Evolutionary conservation across 495 filamentous ascomycete genomes (phyloP).

Genomic region (Acidiella bohemica): DNA sequence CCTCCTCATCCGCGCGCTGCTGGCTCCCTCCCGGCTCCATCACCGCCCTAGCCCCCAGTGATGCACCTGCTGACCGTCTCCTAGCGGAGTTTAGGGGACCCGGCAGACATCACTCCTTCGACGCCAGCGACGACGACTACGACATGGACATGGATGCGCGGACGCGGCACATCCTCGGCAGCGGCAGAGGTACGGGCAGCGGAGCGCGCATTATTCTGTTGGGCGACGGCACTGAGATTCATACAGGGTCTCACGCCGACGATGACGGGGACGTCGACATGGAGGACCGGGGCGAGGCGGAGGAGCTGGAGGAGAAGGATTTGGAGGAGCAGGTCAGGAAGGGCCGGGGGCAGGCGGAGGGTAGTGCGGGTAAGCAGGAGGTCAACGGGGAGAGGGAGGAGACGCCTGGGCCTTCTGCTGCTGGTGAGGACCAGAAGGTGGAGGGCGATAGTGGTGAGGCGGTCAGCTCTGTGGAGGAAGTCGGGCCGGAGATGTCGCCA

Average conservation of each 20-base stretch:
- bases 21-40: no score
- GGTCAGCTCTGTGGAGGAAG: not conserved
- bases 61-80: constrained; percentile 11
- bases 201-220: constrained; percentile 81
- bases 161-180: constrained; percentile 41
- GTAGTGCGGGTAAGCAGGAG: constrained; percentile 12
- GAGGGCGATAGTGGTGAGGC: not conserved
- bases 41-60: no score
- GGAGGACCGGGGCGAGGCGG: constrained; percentile 64
- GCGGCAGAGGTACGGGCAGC: constrained; percentile 44
- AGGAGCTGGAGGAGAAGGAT: constrained; percentile 56
- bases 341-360: constrained; percentile 15
- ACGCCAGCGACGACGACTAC: constrained; percentile 86
- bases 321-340: constrained; percentile 43
- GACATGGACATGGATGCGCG: constrained; percentile 63
- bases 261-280: constrained; percentile 57
- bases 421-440: constrained; percentile 6
- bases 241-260: constrained; percentile 53
- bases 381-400: constrained; percentile 40
- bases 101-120: constrained; percentile 75
- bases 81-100: constrained; percentile 94
- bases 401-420: constrained; percentile 39
- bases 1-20: no score
- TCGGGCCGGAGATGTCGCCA: constrained; percentile 29
- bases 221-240: constrained; percentile 81